Base-by-base conservation (phyloP, 129 eudicot species). In the Chrysanthemum seticuspe region DNA sequence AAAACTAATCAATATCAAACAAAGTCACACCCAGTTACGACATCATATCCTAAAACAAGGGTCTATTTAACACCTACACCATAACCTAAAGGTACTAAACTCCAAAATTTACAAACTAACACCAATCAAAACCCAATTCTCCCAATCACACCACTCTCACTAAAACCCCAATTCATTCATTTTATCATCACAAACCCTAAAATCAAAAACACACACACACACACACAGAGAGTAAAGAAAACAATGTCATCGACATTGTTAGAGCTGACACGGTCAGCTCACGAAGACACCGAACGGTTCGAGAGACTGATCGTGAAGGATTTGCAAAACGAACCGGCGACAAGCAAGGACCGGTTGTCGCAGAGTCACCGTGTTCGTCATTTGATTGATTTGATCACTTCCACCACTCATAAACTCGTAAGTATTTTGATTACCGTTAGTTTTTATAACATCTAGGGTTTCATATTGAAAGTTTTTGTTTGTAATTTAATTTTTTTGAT, bases 311-410 rank as follows among this genome's bases (percentile, higher is more conserved):
- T 90, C 15, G 97, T 88, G 8, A 90, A 90, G 78, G 98, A 94
- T 80, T 89, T 94, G 68, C 98, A 94, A 69, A 83, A 78, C 47
- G 98, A 90, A 45, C 96, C 97, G 68, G 82, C 92, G 25, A 70
- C 92, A 14, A 84, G 70, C 73, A 86, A 79, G 70, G 98, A 95
- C 76, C 91, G 97, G 13, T 94, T 90, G 72, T 58, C 73, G 21
- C 99, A 86, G 76, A 88, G 96, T 80, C 99, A 95, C 82, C 99
- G 99, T 70, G 99, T 95, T 48, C 99, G 97, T 34, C 75, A 71
- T 61, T 81, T 90, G 91, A 90, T 95, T 68, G 96, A 95, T 6
- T 97, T 86, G 72, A 78, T 90, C 85, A 81, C 83, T 13, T 62
- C 83, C 67, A 86, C 94, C 34, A 86, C 91, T 62, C 68, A 84